Evolutionary conservation across 768 basidiomycete genomes (phyloP).

Genomic region (Psilocybe sp.): DNA sequence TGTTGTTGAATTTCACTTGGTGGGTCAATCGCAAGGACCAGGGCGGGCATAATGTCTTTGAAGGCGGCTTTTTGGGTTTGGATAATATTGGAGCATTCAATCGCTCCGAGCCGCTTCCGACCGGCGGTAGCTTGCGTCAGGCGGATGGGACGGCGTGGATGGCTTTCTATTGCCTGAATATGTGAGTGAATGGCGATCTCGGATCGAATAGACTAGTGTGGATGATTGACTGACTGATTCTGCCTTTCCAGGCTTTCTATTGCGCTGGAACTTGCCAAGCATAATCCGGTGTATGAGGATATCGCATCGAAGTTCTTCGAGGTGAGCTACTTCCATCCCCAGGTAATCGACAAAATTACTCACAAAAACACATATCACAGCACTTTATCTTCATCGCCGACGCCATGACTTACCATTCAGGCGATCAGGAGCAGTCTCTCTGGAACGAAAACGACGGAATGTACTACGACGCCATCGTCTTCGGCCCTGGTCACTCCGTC

Average conservation of each 20-base stretch:
- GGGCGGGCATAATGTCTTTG: conserved; percentile 94
- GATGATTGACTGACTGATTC: conserved; percentile 1
- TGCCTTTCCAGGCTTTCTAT: conserved; percentile 76
- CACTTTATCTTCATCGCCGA: conserved; percentile 99
- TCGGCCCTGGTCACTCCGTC: conserved; percentile 76
- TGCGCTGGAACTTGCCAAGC: conserved; percentile 95
- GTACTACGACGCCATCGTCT: conserved; percentile 97
- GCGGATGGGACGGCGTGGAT: conserved; percentile 99
- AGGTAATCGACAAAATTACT: neutral
- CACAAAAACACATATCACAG: conserved; percentile 32
- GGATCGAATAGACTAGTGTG: neutral
- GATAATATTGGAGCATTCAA: conserved; percentile 99
- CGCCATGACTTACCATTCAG: conserved; percentile 91
- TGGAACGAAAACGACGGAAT: conserved; percentile 98
- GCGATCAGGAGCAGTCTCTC: conserved; percentile 75
- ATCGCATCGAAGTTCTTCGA: conserved; percentile 99
- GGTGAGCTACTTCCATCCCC: conserved; percentile 32
- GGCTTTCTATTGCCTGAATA: conserved; percentile 98
- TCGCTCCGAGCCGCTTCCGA: conserved; percentile 93
- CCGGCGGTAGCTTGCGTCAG: conserved; percentile 90
- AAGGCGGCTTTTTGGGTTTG: conserved; percentile 95
- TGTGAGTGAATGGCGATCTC: conserved; percentile 46
- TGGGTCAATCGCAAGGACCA: conserved; percentile 99
- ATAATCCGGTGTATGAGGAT: conserved; percentile 96
- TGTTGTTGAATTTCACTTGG: conserved; percentile 97